Evolutionary conservation across 2,329 filamentous ascomycete genomes (phyloP), one percentile per base, ranked within the genome.

Genomic region (Aspergillus ochraceoroseus): DNA sequence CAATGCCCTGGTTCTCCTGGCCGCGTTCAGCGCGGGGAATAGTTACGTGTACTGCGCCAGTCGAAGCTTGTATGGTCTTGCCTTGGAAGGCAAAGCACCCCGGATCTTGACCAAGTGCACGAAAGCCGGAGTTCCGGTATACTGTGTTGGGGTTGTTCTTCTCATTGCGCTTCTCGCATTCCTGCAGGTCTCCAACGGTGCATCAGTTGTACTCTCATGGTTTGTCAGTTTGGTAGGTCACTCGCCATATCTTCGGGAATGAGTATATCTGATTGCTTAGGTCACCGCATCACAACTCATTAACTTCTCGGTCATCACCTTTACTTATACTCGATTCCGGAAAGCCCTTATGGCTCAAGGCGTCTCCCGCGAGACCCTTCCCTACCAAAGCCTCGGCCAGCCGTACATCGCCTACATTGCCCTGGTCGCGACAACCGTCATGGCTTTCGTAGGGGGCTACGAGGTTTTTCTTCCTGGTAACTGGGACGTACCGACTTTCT

Each of bases 371-470:
- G 71, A 79, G 25, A 73, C 71, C 0, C 65, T 90, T n/a, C 83
- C 84, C 0, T 88, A 87, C 66, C 80, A 75, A 48, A 79, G 79
- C 1, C 73, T 72, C 47, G 72, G 77, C 29, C 84, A 88, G 67
- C 86, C 86, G 2, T 89, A 80, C 52, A 73, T 77, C 0, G 83
- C 85, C 0, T 89, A 76, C 57, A 79, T 81, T 33, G 80, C 78
- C 0, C 64, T 87, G 4, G 58, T 68, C 0, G 78, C 75, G 17
- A 84, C 80, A 1, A 75, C 77, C 33, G 61, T 84, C 48, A 88
- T 90, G 80, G 76, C 80, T 0, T 79, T 89, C 51, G 79, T 88
- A 1, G 79, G 82, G 6, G 85, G 85, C 0, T 90, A 88, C 48
- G 75, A 80, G 0, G 83, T 89, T 1, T 92, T 90, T 54, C 59